A percentile compares a stretch with the other conserved stretches of the same genome.
These are phyloP conservation scores for Myxozyma nipponensis DNA, from an alignment of 805 yeast species.

Conservation along the genomic window DNA sequence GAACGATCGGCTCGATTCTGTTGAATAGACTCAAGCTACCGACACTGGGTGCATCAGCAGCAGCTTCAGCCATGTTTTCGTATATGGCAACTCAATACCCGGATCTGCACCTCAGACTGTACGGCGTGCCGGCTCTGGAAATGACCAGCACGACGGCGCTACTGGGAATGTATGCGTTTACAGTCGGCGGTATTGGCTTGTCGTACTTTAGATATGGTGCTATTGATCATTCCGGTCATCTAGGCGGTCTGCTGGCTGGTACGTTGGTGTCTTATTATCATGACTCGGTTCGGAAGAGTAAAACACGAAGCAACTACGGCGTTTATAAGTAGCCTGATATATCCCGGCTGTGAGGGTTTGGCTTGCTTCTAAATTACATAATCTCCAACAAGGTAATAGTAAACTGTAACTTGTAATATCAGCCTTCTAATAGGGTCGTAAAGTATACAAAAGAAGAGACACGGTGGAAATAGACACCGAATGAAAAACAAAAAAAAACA, in stretches of 20 bases:
- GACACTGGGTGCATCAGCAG: constrained; percentile 26
- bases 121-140: constrained; percentile 9
- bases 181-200: constrained; percentile 8
- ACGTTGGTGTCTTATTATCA: neutral
- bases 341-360: no score
- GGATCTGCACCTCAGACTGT: constrained; percentile 5
- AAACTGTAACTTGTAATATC: no score
- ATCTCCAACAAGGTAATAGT: no score
- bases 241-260: constrained; percentile 22
- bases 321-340: no score
- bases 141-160: constrained; percentile 5
- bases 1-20: constrained; percentile 10
- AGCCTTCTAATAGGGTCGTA: no score
- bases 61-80: constrained; percentile 22
- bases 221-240: constrained; percentile 26
- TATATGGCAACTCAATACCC: constrained; percentile 15
- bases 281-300: neutral
- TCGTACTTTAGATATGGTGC: constrained; percentile 2
- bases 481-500: no score
- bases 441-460: no score
- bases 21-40: constrained; percentile 14
- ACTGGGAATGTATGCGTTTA: constrained; percentile 10
- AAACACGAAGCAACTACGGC: neutral
- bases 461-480: no score
- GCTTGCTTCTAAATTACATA: no score